Conservation (phyloP, 2,329 filamentous ascomycete species). For the Ploettnerulaceae sp. region DNA sequence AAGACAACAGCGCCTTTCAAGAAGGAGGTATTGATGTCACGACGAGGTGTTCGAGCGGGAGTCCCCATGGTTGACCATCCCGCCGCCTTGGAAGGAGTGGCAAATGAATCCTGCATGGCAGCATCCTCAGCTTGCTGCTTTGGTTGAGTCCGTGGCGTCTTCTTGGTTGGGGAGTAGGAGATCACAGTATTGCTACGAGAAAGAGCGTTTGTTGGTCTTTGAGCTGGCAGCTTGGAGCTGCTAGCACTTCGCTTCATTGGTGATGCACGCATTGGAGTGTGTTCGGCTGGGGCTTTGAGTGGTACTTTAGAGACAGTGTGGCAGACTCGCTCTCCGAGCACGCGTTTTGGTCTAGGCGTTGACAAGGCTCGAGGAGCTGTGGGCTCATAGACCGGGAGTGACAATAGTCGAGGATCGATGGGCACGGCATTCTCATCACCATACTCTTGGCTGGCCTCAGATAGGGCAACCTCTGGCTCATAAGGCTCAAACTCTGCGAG, state of each 20-base stretch:
- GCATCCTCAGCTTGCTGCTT: conserved; percentile 11
- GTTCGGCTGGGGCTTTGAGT: conserved; percentile 58
- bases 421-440: conserved; percentile 61
- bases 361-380: conserved; percentile 34
- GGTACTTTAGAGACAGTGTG: conserved; percentile 76
- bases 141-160: conserved; percentile 9
- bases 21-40: conserved; percentile 48
- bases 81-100: conserved; percentile 42
- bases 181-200: conserved; percentile 48
- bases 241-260: conserved; percentile 41
- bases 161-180: conserved; percentile 50
- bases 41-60: conserved; percentile 51
- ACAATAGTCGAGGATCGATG: conserved; percentile 46
- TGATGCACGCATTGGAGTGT: conserved; percentile 37
- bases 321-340: conserved; percentile 41
- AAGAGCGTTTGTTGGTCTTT: conserved; percentile 39
- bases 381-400: conserved; percentile 40
- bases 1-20: conserved; percentile 71
- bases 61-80: conserved; percentile 51
- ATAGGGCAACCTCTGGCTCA: conserved; percentile 36
- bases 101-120: conserved; percentile 16
- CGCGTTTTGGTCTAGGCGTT: conserved; percentile 30
- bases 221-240: conserved; percentile 39
- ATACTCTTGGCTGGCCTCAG: conserved; percentile 61
- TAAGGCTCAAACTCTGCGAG: conserved; percentile 2